Percentiles rank a stretch among this genome's conserved stretches.
Evolutionary conservation across 176 grass and related monocot species (phyloP).

Genomic region (Oryza longistaminata): DNA sequence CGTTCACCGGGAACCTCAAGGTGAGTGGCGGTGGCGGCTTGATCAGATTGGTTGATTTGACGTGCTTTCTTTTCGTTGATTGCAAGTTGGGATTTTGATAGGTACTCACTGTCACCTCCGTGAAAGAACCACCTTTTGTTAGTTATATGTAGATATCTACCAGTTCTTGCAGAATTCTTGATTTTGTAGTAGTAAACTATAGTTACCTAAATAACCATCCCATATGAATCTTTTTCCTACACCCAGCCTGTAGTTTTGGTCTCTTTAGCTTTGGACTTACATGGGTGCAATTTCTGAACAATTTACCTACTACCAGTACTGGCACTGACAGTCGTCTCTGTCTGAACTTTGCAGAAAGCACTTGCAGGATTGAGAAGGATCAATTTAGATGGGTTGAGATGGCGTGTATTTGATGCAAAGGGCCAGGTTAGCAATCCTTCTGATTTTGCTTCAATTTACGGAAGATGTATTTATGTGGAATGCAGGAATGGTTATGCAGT

Average conservation of each 20-base stretch:
- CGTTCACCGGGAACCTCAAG: constrained; percentile 70
- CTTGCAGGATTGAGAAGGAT: constrained; percentile 91
- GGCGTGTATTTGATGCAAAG: constrained; percentile 49
- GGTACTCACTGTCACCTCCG: neutral
- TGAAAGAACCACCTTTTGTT: neutral
- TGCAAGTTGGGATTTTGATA: neutral
- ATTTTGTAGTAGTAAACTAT: neutral
- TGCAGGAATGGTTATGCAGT: neutral
- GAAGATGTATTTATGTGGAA: neutral
- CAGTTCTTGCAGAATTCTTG: neutral
- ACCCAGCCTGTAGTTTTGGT: neutral
- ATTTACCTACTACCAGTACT: neutral
- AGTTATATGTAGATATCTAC: neutral
- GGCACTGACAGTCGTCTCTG: neutral
- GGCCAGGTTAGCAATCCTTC: constrained; percentile 1
- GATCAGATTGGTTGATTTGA: neutral
- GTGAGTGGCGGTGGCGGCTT: neutral
- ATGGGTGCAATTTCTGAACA: neutral
- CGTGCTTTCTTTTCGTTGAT: neutral
- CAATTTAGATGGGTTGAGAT: constrained; percentile 78
- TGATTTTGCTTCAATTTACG: neutral
- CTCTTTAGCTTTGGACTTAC: neutral
- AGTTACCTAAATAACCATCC: neutral
- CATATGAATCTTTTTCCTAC: neutral
- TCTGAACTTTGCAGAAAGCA: constrained; percentile 71